These are phyloP conservation scores for Alectoria sarmentosa DNA, from an alignment of 495 filamentous ascomycete genomes.

Conservation along the genomic window DNA sequence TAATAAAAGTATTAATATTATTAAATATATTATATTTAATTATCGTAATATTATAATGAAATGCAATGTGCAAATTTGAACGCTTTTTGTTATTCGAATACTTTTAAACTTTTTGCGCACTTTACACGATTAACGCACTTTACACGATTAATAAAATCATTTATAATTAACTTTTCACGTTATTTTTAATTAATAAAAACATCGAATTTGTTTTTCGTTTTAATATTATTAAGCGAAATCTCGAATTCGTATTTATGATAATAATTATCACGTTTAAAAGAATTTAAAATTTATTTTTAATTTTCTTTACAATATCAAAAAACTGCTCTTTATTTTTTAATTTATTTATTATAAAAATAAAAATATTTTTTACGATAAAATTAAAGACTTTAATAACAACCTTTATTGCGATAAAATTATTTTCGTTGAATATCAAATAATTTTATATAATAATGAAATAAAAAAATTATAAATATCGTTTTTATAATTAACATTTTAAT, in stretches of 20 bases:
- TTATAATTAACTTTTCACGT: not conserved
- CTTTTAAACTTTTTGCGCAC: not conserved
- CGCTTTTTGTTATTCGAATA: not conserved
- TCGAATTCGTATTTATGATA: too few species aligned
- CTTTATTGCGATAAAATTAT: not conserved
- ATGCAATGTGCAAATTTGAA: not conserved
- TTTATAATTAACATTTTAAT: not conserved
- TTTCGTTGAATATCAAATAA: not conserved
- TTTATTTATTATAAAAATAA: not conserved
- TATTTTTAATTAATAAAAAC: not conserved
- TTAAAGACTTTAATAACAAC: not conserved
- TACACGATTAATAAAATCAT: not conserved
- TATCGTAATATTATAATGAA: not conserved
- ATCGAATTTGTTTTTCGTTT: too few species aligned
- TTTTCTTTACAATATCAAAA: not conserved
- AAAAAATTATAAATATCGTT: not conserved
- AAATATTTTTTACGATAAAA: not conserved
- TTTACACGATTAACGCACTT: too few species aligned
- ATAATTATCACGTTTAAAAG: too few species aligned
- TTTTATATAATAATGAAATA: not conserved
- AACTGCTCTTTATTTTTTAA: not conserved
- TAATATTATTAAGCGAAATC: not conserved
- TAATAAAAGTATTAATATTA: not conserved
- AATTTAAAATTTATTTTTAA: not conserved
- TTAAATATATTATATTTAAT: not conserved